Conservation (phyloP, 345 rosid genomes). For the Gossypium turneri region DNA sequence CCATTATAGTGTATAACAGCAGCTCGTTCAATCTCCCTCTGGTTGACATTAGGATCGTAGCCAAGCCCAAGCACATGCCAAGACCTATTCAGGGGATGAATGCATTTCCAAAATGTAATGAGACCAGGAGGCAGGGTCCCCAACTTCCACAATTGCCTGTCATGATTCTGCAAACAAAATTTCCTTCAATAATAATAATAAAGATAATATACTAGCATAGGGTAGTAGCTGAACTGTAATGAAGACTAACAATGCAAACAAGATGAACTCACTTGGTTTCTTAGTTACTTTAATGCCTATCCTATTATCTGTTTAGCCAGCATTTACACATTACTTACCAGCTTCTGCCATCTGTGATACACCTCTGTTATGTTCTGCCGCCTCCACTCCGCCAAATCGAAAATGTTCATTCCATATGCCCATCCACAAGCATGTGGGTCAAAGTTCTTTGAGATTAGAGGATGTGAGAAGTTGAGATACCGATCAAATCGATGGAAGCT, state of each 20-base stretch:
- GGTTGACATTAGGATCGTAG: conserved; percentile 67
- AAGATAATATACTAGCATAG: too few species aligned
- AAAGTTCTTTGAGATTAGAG: conserved; percentile 80
- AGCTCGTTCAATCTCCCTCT: conserved; percentile 65
- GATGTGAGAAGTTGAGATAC: conserved; percentile 96
- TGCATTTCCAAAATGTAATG: conserved; percentile 69
- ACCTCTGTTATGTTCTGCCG: conserved; percentile 80
- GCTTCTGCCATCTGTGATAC: conserved; percentile 91
- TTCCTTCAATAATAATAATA: conserved; percentile 7
- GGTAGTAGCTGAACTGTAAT: too few species aligned
- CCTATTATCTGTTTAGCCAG: conserved; percentile 7
- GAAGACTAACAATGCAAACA: too few species aligned
- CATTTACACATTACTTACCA: conserved; percentile 45
- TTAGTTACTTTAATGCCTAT: not conserved
- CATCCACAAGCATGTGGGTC: conserved; percentile 96
- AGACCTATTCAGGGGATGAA: conserved; percentile 42
- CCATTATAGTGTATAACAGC: conserved; percentile 80
- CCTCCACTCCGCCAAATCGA: conserved; percentile 88
- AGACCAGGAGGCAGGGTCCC: conserved; percentile 88
- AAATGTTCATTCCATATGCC: conserved; percentile 97
- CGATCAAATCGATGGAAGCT: conserved; percentile 94
- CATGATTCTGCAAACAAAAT: conserved; percentile 52
- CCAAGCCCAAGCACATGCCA: conserved; percentile 91
- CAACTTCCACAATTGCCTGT: conserved; percentile 70
- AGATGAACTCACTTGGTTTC: not conserved